Evolutionary conservation across 345 rosid species (phyloP).

Genomic region (Eucalyptus sideroxylon): DNA sequence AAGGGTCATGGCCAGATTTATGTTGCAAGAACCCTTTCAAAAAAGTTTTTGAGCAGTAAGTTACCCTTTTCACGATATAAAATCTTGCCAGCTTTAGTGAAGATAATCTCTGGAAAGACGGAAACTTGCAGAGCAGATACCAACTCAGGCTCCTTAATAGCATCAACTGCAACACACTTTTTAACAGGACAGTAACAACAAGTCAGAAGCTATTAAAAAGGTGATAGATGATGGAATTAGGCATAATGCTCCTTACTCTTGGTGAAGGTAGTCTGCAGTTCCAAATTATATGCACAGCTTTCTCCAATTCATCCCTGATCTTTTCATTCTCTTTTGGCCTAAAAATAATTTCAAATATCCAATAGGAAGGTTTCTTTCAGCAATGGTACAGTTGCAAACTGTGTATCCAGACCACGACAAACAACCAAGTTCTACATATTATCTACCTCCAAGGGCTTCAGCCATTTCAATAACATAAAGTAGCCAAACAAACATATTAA

Average conservation of each 20-base stretch:
- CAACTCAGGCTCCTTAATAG: constrained; percentile 55
- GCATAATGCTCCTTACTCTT: constrained; percentile 33
- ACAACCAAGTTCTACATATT: not conserved
- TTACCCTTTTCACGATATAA: constrained; percentile 78
- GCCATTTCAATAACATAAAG: not conserved
- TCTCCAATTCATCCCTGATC: constrained; percentile 49
- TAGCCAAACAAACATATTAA: not conserved
- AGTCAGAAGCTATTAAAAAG: not conserved
- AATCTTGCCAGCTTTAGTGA: constrained; percentile 84
- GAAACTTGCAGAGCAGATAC: constrained; percentile 64
- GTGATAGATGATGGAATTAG: no score
- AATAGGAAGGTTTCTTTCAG: not conserved
- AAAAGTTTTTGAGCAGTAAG: not conserved
- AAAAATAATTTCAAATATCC: not conserved
- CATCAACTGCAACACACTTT: constrained; percentile 88
- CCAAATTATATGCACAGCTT: constrained; percentile 90
- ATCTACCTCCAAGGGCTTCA: not conserved
- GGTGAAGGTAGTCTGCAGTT: constrained; percentile 88
- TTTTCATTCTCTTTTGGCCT: constrained; percentile 77
- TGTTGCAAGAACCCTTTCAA: not conserved
- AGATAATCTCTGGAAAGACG: constrained; percentile 60
- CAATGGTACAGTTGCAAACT: not conserved
- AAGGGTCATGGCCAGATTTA: not conserved
- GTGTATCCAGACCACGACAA: not conserved
- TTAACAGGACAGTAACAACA: not conserved